phyloP scores from a whole-genome alignment of 306 rosid species.

The Oemleria cerasiformis region DNA sequence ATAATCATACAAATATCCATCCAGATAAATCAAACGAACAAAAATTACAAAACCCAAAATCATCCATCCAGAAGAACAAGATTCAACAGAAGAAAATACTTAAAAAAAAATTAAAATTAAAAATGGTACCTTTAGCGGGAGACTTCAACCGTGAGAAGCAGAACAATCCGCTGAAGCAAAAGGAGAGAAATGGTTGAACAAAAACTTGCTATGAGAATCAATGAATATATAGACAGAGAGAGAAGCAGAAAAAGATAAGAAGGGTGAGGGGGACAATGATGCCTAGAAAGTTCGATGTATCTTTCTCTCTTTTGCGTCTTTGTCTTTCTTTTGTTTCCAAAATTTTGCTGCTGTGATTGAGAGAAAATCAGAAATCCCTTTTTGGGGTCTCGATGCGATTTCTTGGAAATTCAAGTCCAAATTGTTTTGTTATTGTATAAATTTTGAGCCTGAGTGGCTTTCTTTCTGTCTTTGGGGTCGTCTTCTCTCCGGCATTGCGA shows the following conservation, averaged over 20 bases:
- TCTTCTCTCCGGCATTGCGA: not conserved
- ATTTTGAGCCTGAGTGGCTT: not conserved
- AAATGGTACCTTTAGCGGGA: slow-evolving; percentile 1
- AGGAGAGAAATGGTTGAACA: not conserved
- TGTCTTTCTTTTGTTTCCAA: not conserved
- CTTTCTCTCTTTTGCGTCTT: not conserved
- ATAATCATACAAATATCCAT: not conserved
- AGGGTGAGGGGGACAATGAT: not conserved
- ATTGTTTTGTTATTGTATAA: not conserved
- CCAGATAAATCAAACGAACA: not conserved
- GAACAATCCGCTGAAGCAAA: not conserved
- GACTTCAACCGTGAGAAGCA: not conserved
- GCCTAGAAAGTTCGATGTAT: slow-evolving; percentile 11
- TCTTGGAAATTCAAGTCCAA: slow-evolving; percentile 17
- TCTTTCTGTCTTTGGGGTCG: not conserved
- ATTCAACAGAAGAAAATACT: slow-evolving; percentile 8
- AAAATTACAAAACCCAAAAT: not conserved
- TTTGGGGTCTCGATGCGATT: not conserved
- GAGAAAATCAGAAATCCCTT: not conserved
- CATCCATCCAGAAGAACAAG: slow-evolving; percentile 9
- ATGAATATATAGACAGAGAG: not conserved
- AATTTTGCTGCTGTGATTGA: not conserved
- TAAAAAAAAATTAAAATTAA: not conserved
- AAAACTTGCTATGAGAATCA: not conserved
- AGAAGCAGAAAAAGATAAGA: not conserved